phyloP scores from a whole-genome alignment of 2,329 filamentous ascomycete species.

The Aurifilum marmelostoma region DNA sequence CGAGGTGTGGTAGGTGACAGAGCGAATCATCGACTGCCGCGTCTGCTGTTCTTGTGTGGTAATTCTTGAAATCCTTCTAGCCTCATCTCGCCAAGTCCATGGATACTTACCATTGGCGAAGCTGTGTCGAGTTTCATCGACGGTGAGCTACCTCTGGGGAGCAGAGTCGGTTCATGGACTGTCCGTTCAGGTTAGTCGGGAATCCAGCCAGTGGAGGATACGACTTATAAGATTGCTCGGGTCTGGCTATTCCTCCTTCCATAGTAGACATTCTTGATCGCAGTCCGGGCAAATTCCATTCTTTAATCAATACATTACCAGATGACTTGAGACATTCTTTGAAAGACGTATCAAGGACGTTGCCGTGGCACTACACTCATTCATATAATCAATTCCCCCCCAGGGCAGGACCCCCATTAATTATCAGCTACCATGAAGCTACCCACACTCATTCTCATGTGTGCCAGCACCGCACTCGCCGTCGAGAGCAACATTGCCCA shows the following conservation, averaged over 20 bases:
- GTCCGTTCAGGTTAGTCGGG: neutral
- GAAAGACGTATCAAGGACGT: neutral
- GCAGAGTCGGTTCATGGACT: neutral
- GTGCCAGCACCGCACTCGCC: constrained; percentile 30
- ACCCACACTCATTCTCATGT: constrained; percentile 26
- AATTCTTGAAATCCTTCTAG: neutral
- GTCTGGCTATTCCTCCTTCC: neutral
- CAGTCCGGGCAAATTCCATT: neutral
- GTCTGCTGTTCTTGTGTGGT: neutral
- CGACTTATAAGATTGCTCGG: constrained; percentile 13
- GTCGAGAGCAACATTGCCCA: constrained; percentile 16
- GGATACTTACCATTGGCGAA: neutral
- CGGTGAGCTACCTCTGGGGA: constrained; percentile 6
- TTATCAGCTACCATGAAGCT: constrained; percentile 25
- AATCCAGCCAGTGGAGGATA: neutral
- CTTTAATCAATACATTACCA: neutral
- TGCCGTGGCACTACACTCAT: constrained; percentile 18
- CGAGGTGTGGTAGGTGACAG: neutral
- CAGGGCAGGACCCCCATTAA: constrained; percentile 13
- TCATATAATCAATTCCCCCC: constrained; percentile 1
- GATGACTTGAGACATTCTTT: constrained; percentile 17
- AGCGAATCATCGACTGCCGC: neutral
- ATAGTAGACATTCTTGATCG: neutral
- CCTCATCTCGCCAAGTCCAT: neutral
- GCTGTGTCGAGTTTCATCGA: constrained; percentile 21